A percentile compares a stretch with the other conserved stretches of the same genome.
phyloP scores from a whole-genome alignment of 148 eudicot genomes.

The Nepenthes gracilis region DNA sequence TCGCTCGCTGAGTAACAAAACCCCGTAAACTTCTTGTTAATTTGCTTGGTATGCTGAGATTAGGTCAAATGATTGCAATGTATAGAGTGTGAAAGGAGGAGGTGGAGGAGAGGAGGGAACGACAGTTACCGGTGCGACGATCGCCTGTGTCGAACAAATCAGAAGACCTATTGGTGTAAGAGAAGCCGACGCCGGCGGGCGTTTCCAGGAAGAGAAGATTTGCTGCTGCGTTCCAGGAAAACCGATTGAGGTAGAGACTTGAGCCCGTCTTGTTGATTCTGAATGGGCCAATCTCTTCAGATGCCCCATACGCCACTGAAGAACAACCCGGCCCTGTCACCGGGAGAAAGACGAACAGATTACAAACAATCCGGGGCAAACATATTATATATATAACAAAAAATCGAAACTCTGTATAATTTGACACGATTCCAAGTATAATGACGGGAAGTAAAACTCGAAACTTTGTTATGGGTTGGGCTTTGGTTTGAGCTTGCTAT shows the following conservation, averaged over 20 bases:
- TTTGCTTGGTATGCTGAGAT: too few species aligned
- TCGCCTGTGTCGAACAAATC: slow-evolving; percentile 79
- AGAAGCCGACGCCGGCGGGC: slow-evolving; percentile 97
- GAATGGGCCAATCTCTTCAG: slow-evolving; percentile 93
- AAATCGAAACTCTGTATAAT: too few species aligned
- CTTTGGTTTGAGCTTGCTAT: too few species aligned
- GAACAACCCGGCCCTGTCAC: slow-evolving; percentile 87
- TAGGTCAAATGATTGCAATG: too few species aligned
- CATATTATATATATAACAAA: too few species aligned
- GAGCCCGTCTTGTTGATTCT: slow-evolving; percentile 47
- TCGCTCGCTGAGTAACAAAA: slow-evolving; percentile 39
- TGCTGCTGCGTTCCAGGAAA: slow-evolving; percentile 72
- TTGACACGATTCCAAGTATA: too few species aligned
- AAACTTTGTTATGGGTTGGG: too few species aligned
- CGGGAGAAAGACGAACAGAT: neutral
- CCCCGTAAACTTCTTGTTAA: too few species aligned
- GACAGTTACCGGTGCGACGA: slow-evolving; percentile 49
- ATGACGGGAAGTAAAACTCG: too few species aligned
- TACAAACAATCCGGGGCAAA: too few species aligned
- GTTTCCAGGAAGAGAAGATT: slow-evolving; percentile 83
- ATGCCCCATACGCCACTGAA: slow-evolving; percentile 95
- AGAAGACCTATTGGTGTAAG: slow-evolving; percentile 61
- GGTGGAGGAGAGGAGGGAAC: too few species aligned
- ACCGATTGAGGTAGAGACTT: slow-evolving; percentile 55
- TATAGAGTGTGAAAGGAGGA: too few species aligned